Base-by-base conservation (phyloP, 176 grass and related monocot genomes). In the Dendrocalamus sinicus region DNA sequence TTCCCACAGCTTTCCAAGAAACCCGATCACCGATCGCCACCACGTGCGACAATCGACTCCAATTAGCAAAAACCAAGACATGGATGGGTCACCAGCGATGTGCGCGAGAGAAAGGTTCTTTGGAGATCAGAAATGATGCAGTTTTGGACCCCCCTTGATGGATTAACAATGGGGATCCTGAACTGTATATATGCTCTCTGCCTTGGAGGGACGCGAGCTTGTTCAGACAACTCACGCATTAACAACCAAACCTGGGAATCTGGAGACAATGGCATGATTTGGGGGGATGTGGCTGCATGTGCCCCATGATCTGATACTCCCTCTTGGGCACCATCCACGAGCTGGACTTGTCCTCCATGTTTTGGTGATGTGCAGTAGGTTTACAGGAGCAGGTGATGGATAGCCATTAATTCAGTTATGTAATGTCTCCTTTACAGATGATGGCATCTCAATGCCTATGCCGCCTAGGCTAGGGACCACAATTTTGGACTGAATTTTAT, bases 231-330 rank as follows among this genome's bases (percentile, higher is more conserved):
- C 82, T 68, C 88, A 89, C n/a, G 82, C 82, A 81, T 85, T 85
- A 85, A 81, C 88, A 85, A 80, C 48, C 76, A 85, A 89, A 76
- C 82, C 76, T 50, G 88, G 82, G 88, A 89, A 85, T 89, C 88
- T 89, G 82, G 76, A 89, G 88, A 89, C 82, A 85, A 85, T 10
- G 88, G 39, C 82, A 81, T 89, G 88, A 85, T 89, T 89, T 85
- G 5, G 51, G 76, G 39, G 53, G 73, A 68, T 68, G 87, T 85
- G 88, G 70, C 4, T 7, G 70, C 82, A 89, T 85, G 88, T 81
- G 88, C 88, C 76, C 76, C 82, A 70, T 81, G 51, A 85, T 75
- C 76, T 89, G 70, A 85, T 89, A 85, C 76, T 89, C 87, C 59
- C 81, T 67, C 28, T 50, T 48, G 53, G 45, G 86, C 79, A 76